A percentile compares a stretch with the other conserved stretches of the same genome.
These are phyloP conservation scores for Immersiporthe knoxdaviesiana DNA, from an alignment of 2,329 filamentous ascomycete genomes.

Conservation along the genomic window DNA sequence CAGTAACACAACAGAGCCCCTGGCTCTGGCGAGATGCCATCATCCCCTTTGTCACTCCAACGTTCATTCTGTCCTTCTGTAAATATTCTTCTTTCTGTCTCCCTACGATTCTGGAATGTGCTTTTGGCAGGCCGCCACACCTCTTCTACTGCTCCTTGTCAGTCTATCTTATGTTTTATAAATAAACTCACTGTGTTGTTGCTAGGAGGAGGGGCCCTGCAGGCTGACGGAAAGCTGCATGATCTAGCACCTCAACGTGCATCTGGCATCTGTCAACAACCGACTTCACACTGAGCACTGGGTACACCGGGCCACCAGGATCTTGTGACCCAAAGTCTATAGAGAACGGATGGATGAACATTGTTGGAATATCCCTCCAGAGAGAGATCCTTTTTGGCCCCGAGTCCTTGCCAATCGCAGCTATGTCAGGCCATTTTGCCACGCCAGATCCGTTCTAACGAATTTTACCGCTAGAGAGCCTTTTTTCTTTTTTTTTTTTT, in stretches of 20 bases:
- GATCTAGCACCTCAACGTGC: constrained; percentile 25
- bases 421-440: neutral
- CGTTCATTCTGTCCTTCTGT: neutral
- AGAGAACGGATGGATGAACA: neutral
- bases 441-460: neutral
- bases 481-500: too few relatives aligned
- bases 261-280: constrained; percentile 26
- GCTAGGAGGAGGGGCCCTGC: neutral
- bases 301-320: constrained; percentile 16
- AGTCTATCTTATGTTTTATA: neutral
- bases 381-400: neutral
- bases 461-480: constrained; percentile 3
- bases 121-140: constrained; percentile 13
- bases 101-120: neutral
- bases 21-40: neutral
- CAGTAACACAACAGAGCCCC: constrained; percentile 4
- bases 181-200: constrained; percentile 7
- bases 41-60: neutral
- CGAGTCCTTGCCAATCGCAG: neutral
- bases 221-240: constrained; percentile 24
- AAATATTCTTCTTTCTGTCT: constrained; percentile 13
- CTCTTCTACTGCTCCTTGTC: neutral
- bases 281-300: constrained; percentile 3
- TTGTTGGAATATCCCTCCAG: neutral
- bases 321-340: constrained; percentile 12